Percentiles rank a stretch among this genome's conserved stretches.
phyloP scores from a whole-genome alignment of 352 stramenopile genomes.

The Elongisporangium prolatum region DNA sequence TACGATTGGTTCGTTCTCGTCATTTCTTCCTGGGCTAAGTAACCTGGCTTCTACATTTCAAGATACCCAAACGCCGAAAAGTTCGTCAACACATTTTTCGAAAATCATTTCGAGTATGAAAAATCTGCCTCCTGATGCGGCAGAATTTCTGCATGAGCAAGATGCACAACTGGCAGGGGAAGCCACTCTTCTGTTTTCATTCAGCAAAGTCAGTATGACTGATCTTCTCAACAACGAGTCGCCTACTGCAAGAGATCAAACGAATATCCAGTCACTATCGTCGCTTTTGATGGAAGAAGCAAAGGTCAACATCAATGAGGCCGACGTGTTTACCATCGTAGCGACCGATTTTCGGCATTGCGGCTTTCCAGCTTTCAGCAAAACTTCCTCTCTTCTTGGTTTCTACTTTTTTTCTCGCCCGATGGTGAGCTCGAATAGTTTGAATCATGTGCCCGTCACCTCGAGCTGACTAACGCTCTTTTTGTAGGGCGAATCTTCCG shows the following conservation, averaged over 20 bases:
- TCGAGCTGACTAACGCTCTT: neutral
- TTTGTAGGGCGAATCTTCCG: slow-evolving; percentile 13
- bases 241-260: slow-evolving; percentile 5
- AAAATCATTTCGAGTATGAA: slow-evolving; percentile 50
- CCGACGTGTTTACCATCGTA: slow-evolving; percentile 29
- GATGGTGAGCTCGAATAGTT: slow-evolving; percentile 12
- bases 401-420: slow-evolving; percentile 54
- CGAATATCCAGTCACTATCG: slow-evolving; percentile 19
- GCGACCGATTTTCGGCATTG: slow-evolving; percentile 52
- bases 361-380: slow-evolving; percentile 56
- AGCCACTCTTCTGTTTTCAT: slow-evolving; percentile 45
- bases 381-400: slow-evolving; percentile 31
- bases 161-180: slow-evolving; percentile 52
- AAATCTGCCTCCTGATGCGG: slow-evolving; percentile 34
- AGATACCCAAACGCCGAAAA: neutral
- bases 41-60: slow-evolving; percentile 2
- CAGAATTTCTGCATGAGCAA: slow-evolving; percentile 51
- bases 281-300: neutral
- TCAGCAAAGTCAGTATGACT: slow-evolving; percentile 52
- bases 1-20: neutral
- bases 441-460: neutral
- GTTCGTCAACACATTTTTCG: slow-evolving; percentile 37
- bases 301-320: slow-evolving; percentile 7
- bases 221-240: slow-evolving; percentile 25
- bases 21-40: neutral